phyloP scores from a whole-genome alignment of 2,329 filamentous ascomycete species.

The Alternaria consortialis region DNA sequence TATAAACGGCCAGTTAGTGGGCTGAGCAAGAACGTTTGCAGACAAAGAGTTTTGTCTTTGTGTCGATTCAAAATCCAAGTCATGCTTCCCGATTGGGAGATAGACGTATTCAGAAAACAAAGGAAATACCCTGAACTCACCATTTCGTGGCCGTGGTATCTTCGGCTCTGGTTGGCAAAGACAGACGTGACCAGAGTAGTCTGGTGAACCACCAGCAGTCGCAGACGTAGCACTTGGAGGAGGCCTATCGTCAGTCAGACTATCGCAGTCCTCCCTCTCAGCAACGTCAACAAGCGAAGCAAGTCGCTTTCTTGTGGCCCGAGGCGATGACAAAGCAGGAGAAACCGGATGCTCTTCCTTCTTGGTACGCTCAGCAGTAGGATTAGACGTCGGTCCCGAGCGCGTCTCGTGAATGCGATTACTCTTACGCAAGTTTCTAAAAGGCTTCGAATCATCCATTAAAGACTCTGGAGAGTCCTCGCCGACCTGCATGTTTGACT shows the following conservation, averaged over 20 bases:
- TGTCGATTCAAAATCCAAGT: slow-evolving; percentile 19
- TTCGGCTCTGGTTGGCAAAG: slow-evolving; percentile 76
- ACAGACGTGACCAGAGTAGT: slow-evolving; percentile 64
- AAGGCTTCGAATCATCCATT: slow-evolving; percentile 35
- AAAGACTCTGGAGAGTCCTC: slow-evolving; percentile 23
- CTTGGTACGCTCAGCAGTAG: slow-evolving; percentile 25
- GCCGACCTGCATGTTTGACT: slow-evolving; percentile 43
- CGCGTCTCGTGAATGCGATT: slow-evolving; percentile 39
- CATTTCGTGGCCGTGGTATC: slow-evolving; percentile 75
- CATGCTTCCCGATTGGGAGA: slow-evolving; percentile 16
- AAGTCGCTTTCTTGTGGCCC: slow-evolving; percentile 36
- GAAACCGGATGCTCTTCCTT: slow-evolving; percentile 29
- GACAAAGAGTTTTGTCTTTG: slow-evolving; percentile 47
- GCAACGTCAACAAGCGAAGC: slow-evolving; percentile 31
- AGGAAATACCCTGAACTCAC: slow-evolving; percentile 57
- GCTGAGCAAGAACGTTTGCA: slow-evolving; percentile 27
- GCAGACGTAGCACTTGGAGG: slow-evolving; percentile 40
- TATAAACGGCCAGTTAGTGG: slow-evolving; percentile 57
- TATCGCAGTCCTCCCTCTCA: slow-evolving; percentile 25
- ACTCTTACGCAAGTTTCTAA: slow-evolving; percentile 40
- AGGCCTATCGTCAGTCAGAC: slow-evolving; percentile 28
- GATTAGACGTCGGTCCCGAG: slow-evolving; percentile 28
- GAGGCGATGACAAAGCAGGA: slow-evolving; percentile 28
- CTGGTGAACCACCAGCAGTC: slow-evolving; percentile 32
- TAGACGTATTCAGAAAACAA: slow-evolving; percentile 27